Base-by-base conservation (phyloP, 225 moss, liverwort and hornwort species). In the Ulota crispa region DNA sequence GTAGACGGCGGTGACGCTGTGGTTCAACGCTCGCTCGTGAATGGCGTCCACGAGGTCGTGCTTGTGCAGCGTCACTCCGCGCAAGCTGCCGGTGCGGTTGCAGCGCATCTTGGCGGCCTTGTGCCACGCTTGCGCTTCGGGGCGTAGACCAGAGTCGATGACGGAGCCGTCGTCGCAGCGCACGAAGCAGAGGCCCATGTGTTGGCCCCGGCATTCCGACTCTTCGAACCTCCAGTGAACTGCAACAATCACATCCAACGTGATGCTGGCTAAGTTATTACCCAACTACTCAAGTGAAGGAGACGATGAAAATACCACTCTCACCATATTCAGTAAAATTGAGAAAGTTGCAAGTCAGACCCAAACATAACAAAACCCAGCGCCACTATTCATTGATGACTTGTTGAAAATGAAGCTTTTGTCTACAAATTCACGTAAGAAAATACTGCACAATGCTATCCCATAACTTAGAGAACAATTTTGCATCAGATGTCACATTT, bases 171-270 rank as follows among this genome's bases (percentile, higher is more conserved):
- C 92, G 52, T 77, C n/a, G 47, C 97, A 97, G 59, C 97, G 92
- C 6, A 89, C 88, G 34, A 97, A 95, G 83, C 97, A 97, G 59
- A 94, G 91, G 12, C 97, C 97, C 6, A 92, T 64, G 2, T 80
- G 80, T 8, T 77, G 92, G 1, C 88, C 88, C 64, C 81, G 73
- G 72, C 97, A 97, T 55, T 87, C 88, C 0, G 95, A 89, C 77
- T 97, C 95, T 83, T 97, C 97, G 61, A 94, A 97, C 78, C 97
- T 88, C 97, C 97, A 97, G 65, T 97, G 97, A 0, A 97, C 96
- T 97, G 80, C 62, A 39, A 50, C 50, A 50, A 6, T 4, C 50
- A 50, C 50, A 47, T 47, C 15, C 42, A 42, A 39, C n/a, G n/a
- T n/a, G n/a, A n/a, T n/a, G n/a, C n/a, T n/a, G n/a, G n/a, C n/a